A percentile compares a stretch with the other conserved stretches of the same genome.
phyloP scores from a whole-genome alignment of 2,329 filamentous ascomycete genomes.

The Elsinoe perseae region DNA sequence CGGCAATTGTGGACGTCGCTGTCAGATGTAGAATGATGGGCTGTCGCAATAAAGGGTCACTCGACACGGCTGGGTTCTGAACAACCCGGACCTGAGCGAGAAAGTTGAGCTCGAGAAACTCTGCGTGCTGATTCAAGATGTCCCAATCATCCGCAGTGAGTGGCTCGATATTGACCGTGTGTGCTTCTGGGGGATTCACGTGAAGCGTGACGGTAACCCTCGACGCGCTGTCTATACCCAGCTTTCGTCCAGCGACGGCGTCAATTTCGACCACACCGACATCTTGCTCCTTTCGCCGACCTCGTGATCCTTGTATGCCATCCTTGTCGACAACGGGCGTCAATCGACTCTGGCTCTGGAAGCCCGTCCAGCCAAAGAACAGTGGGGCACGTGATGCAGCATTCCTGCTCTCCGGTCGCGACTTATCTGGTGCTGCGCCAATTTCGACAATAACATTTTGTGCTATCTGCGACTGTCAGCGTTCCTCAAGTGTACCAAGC shows the following conservation, averaged over 20 bases:
- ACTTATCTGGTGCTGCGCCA: slow-evolving; percentile 44
- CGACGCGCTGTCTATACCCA: slow-evolving; percentile 73
- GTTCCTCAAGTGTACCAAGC: slow-evolving; percentile 11
- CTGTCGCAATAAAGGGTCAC: slow-evolving; percentile 54
- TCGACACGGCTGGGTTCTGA: slow-evolving; percentile 63
- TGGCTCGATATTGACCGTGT: slow-evolving; percentile 95
- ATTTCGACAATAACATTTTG: slow-evolving; percentile 97
- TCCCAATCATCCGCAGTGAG: slow-evolving; percentile 96
- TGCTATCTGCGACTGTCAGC: slow-evolving; percentile 53
- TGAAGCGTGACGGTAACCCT: slow-evolving; percentile 66
- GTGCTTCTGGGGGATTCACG: slow-evolving; percentile 79
- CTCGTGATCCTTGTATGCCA: slow-evolving; percentile 46
- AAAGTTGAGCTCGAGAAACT: slow-evolving; percentile 89
- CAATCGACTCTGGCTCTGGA: slow-evolving; percentile 83
- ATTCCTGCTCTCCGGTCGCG: slow-evolving; percentile 8
- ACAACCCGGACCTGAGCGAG: slow-evolving; percentile 86
- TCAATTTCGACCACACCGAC: slow-evolving; percentile 76
- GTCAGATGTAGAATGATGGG: slow-evolving; percentile 87
- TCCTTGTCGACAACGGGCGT: slow-evolving; percentile 67
- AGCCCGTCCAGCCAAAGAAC: slow-evolving; percentile 93
- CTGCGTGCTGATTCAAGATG: slow-evolving; percentile 94
- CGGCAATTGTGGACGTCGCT: slow-evolving; percentile 89
- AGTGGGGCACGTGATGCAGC: slow-evolving; percentile 45
- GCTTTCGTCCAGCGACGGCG: slow-evolving; percentile 66
- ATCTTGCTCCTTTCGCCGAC: slow-evolving; percentile 64